Evolutionary conservation across 768 basidiomycete species (phyloP).

Genomic region (Leccinellum rugosiceps): DNA sequence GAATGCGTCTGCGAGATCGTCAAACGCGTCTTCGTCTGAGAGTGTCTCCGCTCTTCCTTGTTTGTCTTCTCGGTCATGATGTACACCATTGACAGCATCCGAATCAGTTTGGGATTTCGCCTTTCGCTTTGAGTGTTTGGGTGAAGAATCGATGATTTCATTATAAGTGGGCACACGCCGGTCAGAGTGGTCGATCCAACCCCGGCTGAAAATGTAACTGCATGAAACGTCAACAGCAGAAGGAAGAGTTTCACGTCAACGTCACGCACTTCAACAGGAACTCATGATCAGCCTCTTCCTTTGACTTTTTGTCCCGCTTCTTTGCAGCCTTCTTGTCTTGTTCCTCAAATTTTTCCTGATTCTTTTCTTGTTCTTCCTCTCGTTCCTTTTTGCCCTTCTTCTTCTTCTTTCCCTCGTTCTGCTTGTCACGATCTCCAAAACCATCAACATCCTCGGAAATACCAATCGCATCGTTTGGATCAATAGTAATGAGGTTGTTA

Average conservation of each 20-base stretch:
- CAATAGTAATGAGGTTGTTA: slow-evolving; percentile 60
- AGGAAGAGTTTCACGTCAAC: background rate
- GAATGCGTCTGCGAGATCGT: slow-evolving; percentile 87
- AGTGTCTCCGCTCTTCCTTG: slow-evolving; percentile 31
- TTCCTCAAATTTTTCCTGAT: slow-evolving; percentile 18
- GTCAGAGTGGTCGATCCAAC: slow-evolving; percentile 86
- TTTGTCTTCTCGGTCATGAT: slow-evolving; percentile 13
- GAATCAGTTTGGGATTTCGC: slow-evolving; percentile 13
- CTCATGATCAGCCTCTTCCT: slow-evolving; percentile 73
- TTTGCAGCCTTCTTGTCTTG: slow-evolving; percentile 22
- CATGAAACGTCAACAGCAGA: background rate
- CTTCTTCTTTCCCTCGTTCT: slow-evolving; percentile 33
- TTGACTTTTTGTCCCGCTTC: slow-evolving; percentile 32
- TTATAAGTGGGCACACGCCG: slow-evolving; percentile 80
- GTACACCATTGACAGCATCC: slow-evolving; percentile 12
- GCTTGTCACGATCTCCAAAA: slow-evolving; percentile 25
- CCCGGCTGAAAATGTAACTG: slow-evolving; percentile 96
- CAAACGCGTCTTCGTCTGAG: slow-evolving; percentile 73
- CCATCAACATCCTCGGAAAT: slow-evolving; percentile 24
- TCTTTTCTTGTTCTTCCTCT: slow-evolving; percentile 31
- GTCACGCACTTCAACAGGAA: slow-evolving; percentile 82
- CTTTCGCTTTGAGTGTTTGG: slow-evolving; percentile 27
- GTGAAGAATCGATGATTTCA: slow-evolving; percentile 58
- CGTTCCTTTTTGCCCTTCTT: slow-evolving; percentile 33
- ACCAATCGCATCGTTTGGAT: slow-evolving; percentile 8